Evolutionary conservation across 768 basidiomycete species (phyloP), one percentile per base, ranked within the genome.

Genomic region (Amanita thiersii): DNA sequence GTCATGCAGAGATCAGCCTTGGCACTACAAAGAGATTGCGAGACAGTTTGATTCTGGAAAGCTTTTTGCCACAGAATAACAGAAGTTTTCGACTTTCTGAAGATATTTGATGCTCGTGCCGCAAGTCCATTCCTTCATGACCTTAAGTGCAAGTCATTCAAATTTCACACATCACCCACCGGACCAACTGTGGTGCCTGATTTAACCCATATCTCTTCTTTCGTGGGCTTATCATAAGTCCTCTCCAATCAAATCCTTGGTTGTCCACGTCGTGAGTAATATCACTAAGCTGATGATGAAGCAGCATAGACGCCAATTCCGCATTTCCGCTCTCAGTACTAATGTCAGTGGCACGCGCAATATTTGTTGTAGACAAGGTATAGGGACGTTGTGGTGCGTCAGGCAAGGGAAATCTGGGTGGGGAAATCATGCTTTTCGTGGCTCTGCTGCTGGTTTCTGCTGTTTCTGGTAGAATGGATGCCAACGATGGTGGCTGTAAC

Each of bases 281-380:
- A 52, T 63, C 52, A 51, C 67, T 33, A 40, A 60, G 39, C 55
- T 71, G 61, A 44, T 75, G 70, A 39, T 67, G 68, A 10, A 79
- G 52, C 37, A 75, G 65, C n/a, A 79, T 59, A 4, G 72, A 71
- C 4, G 76, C 58, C 3, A 79, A 47, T 51, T 77, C 73, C 12
- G 46, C 46, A 18, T 35, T 42, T 1, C 46, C 46, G 23, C 28
- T 63, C 30, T 77, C 73, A 18, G 73, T 71, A 37, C 62, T 67
- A 1, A 73, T 59, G 56, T 79, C 72, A 7, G 67, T 75, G 17
- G 70, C 70, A 11, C 59, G 62, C 1, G 77, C 75, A 14, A 79
- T 58, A 21, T 57, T 56, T 5, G 74, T 79, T 10, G 65, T 72
- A 1, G 63, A 64, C 23, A 79, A 70, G 5, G 76, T 72, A 31